Conservation (phyloP, 1,284 basidiomycete species). For the Naganishia cerealis region DNA sequence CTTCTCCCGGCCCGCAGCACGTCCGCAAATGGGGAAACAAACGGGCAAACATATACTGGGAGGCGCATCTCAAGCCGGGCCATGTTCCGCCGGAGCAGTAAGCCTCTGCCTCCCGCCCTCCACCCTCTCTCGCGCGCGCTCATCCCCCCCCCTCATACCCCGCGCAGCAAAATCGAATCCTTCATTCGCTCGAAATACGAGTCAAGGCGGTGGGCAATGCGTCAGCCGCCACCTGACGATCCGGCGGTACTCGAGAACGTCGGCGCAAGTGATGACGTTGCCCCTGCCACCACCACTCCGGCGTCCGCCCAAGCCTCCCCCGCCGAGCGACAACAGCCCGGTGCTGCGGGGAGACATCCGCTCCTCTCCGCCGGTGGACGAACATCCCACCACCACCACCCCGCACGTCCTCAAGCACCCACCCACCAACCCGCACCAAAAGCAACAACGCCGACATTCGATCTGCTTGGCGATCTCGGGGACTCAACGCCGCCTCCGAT, state of each 20-base stretch:
- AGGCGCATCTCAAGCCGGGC: slow-evolving; percentile 87
- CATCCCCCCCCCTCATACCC: slow-evolving; percentile 6
- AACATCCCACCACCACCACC: neutral
- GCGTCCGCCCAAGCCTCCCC: slow-evolving; percentile 13
- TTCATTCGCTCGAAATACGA: slow-evolving; percentile 98
- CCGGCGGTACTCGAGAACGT: slow-evolving; percentile 71
- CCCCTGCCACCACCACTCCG: slow-evolving; percentile 36
- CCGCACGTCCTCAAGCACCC: neutral
- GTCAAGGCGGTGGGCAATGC: slow-evolving; percentile 84
- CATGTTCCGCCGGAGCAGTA: slow-evolving; percentile 94
- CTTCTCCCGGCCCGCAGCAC: slow-evolving; percentile 56
- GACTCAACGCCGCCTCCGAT: slow-evolving; percentile 4
- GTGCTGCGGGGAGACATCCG: neutral
- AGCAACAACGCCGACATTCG: slow-evolving; percentile 36
- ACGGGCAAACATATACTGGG: slow-evolving; percentile 93
- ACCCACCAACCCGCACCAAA: slow-evolving; percentile 27
- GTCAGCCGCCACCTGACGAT: slow-evolving; percentile 78
- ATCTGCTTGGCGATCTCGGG: slow-evolving; percentile 22
- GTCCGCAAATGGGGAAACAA: slow-evolving; percentile 94
- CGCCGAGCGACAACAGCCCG: slow-evolving; percentile 31
- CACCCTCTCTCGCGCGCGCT: neutral
- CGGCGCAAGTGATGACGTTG: neutral
- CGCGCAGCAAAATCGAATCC: slow-evolving; percentile 87
- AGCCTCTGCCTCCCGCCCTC: slow-evolving; percentile 49
- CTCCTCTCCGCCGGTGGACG: neutral